Conservation (phyloP, 768 basidiomycete species). For the Rhodotorula graminis region DNA sequence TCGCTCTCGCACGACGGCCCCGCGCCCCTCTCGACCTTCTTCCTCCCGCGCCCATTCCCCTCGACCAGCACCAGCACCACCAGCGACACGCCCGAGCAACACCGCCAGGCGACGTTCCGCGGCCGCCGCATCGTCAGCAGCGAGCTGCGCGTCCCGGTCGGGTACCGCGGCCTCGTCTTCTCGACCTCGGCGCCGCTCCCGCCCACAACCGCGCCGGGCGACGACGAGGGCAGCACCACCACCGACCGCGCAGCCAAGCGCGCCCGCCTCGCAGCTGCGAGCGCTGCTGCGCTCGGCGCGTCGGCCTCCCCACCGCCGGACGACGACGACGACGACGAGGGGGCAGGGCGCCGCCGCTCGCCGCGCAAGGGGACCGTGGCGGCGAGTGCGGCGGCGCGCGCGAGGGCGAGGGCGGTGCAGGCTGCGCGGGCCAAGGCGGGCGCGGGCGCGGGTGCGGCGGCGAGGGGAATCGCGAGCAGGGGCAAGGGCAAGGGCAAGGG, state of each 20-base stretch:
- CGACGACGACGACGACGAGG: neutral
- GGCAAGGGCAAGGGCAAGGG: neutral
- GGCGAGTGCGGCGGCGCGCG: slow-evolving; percentile 10
- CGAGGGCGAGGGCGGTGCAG: slow-evolving; percentile 20
- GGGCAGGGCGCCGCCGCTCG: neutral
- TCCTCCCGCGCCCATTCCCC: slow-evolving; percentile 21
- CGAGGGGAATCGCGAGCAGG: no score
- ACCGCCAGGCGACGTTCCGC: slow-evolving; percentile 23
- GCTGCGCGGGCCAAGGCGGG: slow-evolving; percentile 10
- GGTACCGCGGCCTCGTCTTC: slow-evolving; percentile 20
- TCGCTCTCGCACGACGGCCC: slow-evolving; percentile 22
- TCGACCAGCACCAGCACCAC: neutral
- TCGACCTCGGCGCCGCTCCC: neutral
- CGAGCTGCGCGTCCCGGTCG: neutral
- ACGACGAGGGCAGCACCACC: neutral
- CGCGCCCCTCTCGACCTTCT: slow-evolving; percentile 23
- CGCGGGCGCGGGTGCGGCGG: neutral
- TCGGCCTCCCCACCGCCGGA: no score
- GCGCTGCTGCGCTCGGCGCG: neutral
- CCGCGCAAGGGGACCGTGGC: slow-evolving; percentile 8
- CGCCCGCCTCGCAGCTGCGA: neutral
- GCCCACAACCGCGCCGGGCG: neutral
- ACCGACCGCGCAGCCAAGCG: slow-evolving; percentile 19
- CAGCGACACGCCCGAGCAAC: neutral
- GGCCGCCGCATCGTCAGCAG: slow-evolving; percentile 15